Conservation (phyloP, 495 filamentous ascomycete genomes). For the Trichoderma reesei region DNA sequence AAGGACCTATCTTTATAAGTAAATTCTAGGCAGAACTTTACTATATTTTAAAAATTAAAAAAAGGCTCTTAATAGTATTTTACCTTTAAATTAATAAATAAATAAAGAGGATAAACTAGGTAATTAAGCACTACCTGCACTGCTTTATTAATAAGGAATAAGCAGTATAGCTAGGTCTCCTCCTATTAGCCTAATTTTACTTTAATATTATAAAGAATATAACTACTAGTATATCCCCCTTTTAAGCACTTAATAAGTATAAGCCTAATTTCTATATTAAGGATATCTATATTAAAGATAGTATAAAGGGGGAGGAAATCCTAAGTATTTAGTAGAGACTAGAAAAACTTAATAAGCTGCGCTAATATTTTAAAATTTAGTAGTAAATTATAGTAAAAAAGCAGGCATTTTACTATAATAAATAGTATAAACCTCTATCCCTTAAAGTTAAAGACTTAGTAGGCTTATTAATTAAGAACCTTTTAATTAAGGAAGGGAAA, state of each 20-base stretch:
- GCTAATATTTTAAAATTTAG: not conserved
- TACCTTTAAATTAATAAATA: constrained; percentile 10
- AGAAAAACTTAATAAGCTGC: not conserved
- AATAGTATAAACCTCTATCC: not conserved
- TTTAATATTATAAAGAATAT: not conserved
- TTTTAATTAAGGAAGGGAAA: not conserved
- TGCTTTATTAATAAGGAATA: not conserved
- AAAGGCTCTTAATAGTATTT: not conserved
- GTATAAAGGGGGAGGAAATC: not conserved
- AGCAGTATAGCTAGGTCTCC: not conserved
- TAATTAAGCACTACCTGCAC: constrained; percentile 1
- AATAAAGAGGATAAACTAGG: constrained; percentile 6
- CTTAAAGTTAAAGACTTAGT: not conserved
- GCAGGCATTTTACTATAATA: not conserved
- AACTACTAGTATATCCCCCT: not conserved
- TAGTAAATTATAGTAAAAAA: not conserved
- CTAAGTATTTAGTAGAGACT: not conserved
- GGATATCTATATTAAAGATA: not conserved
- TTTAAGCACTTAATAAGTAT: not conserved
- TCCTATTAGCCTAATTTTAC: not conserved
- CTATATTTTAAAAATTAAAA: not conserved
- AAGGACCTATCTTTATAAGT: not conserved
- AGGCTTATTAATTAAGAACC: not conserved
- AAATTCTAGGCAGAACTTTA: not conserved
- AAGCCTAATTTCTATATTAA: not conserved